Percentiles rank a stretch among this genome's conserved stretches.
phyloP scores from a whole-genome alignment of 2,329 filamentous ascomycete species.

The Sclerotinia borealis region DNA sequence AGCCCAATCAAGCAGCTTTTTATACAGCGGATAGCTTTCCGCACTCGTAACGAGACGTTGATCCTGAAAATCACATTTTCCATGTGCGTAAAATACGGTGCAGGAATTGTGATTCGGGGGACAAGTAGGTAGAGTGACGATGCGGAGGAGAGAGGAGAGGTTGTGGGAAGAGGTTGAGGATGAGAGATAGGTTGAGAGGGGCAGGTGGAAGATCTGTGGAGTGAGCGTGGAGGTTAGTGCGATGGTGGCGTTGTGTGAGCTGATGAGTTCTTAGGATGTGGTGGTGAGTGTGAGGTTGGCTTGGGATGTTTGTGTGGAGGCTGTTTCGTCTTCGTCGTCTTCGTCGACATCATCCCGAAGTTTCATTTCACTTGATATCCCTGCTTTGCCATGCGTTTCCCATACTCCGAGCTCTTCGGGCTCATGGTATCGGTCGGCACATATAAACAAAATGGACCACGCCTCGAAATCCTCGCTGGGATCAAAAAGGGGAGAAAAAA shows the following conservation, averaged over 20 bases:
- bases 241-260: background rate
- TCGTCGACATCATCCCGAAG: background rate
- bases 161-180: background rate
- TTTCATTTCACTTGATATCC: background rate
- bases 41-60: background rate
- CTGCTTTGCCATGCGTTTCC: background rate
- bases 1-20: background rate
- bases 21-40: background rate
- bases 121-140: background rate
- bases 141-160: background rate
- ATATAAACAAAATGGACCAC: background rate
- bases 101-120: background rate
- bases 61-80: background rate
- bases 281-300: background rate
- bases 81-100: background rate
- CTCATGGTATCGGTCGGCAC: background rate
- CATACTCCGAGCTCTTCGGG: background rate
- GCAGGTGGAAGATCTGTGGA: background rate
- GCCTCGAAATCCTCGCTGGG: background rate
- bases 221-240: background rate
- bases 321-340: too few species aligned
- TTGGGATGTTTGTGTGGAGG: background rate
- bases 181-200: background rate
- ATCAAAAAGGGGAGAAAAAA: background rate
- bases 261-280: background rate